phyloP scores from a whole-genome alignment of 768 basidiomycete genomes.

The Boletellus ananiceps region DNA sequence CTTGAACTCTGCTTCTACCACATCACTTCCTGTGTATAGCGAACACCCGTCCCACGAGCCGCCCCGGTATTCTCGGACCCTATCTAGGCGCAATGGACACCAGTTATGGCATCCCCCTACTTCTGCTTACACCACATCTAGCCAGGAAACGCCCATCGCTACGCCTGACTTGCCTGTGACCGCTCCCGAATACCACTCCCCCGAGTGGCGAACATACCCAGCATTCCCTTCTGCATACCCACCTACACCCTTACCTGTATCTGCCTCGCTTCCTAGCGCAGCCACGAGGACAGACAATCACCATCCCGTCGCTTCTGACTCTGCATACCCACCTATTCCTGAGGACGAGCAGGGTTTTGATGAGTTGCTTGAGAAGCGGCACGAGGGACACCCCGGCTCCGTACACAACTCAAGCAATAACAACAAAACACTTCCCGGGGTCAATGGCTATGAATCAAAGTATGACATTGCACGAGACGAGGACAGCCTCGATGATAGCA shows the following conservation, averaged over 20 bases:
- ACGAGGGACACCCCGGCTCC: constrained; percentile 57
- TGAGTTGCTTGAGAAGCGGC: constrained; percentile 62
- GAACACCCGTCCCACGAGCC: constrained; percentile 20
- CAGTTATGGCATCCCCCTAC: constrained; percentile 61
- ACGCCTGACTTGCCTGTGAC: constrained; percentile 19
- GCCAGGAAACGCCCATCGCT: constrained; percentile 12
- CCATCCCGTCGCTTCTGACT: constrained; percentile 2
- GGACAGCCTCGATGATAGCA: constrained; percentile 24
- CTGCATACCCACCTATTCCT: constrained; percentile 29
- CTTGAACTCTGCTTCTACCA: constrained; percentile 14
- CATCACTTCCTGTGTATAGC: constrained; percentile 23
- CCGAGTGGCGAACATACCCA: constrained; percentile 73
- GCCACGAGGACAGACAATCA: constrained; percentile 5
- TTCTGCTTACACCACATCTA: constrained; percentile 34
- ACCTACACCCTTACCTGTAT: constrained; percentile 52
- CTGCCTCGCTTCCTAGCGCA: constrained; percentile 30
- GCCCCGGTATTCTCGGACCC: constrained; percentile 21
- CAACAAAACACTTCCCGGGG: constrained; percentile 35
- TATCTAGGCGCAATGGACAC: constrained; percentile 24
- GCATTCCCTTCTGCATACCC: constrained; percentile 77
- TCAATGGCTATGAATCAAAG: constrained; percentile 23
- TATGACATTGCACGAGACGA: constrained; percentile 11
- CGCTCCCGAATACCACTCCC: constrained; percentile 34
- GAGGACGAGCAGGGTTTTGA: constrained; percentile 63
- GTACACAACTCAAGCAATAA: constrained; percentile 60